These are phyloP conservation scores for Pleochaeta shiraiana DNA, from an alignment of 2,329 filamentous ascomycete species.

Conservation along the genomic window DNA sequence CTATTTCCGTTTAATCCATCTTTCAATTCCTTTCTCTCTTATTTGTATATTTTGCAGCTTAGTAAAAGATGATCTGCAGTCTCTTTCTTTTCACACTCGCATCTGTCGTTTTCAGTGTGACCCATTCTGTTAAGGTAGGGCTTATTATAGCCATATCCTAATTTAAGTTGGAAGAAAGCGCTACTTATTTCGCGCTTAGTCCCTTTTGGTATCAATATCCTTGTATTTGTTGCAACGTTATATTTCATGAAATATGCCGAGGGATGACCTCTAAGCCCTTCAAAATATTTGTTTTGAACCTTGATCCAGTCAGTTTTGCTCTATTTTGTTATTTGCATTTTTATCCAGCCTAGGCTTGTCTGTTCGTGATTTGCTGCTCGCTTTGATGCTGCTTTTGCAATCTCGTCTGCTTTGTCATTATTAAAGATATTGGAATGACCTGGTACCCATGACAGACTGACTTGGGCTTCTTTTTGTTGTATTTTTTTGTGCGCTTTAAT, in stretches of 20 bases:
- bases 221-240: no score
- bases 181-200: not conserved
- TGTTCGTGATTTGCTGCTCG: not conserved
- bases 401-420: not conserved
- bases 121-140: not conserved
- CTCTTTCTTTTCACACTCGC: not conserved
- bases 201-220: not conserved
- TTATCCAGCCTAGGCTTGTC: not conserved
- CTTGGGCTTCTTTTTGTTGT: not conserved
- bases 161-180: not conserved
- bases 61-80: not conserved
- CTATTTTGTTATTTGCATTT: not conserved
- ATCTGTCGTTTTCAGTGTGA: not conserved
- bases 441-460: not conserved
- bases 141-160: not conserved
- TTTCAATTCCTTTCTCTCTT: not conserved
- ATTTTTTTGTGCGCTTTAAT: not conserved
- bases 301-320: no score
- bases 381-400: not conserved
- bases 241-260: no score
- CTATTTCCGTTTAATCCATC: not conserved
- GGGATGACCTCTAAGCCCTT: no score
- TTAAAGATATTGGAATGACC: not conserved
- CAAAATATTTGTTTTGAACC: no score
- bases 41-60: not conserved